These are phyloP conservation scores for Vanilla planifolia DNA, from an alignment of 106 monocot genomes.

Conservation along the genomic window DNA sequence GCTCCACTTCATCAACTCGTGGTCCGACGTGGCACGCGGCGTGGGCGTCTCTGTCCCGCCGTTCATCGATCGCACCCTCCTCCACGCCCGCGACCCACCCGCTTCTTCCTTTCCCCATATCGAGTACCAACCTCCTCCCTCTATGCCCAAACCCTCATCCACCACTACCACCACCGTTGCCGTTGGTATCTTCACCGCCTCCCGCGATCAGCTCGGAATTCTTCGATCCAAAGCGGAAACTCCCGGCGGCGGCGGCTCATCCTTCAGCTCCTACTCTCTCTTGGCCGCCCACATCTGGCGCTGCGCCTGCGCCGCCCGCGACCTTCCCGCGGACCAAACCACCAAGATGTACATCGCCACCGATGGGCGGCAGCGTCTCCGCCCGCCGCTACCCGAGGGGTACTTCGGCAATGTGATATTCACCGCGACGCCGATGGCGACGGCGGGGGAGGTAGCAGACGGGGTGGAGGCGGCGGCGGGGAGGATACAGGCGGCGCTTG, in stretches of 20 bases:
- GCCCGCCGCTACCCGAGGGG: conserved; percentile 49
- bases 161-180: neutral
- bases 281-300: neutral
- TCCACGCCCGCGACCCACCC: neutral
- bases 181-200: conserved; percentile 17
- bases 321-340: conserved; percentile 46
- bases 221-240: conserved; percentile 26
- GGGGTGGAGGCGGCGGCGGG: conserved; percentile 15
- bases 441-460: conserved; percentile 35
- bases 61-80: neutral
- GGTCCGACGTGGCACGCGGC: conserved; percentile 41
- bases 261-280: conserved; percentile 55
- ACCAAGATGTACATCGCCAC: conserved; percentile 86
- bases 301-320: neutral
- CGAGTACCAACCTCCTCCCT: conserved; percentile 86
- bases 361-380: conserved; percentile 65
- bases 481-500: conserved; percentile 42
- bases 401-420: conserved; percentile 97
- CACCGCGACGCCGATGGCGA: conserved; percentile 73
- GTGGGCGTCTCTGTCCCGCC: conserved; percentile 14
- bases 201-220: conserved; percentile 21
- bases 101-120: conserved; percentile 44
- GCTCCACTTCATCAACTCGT: conserved; percentile 56
- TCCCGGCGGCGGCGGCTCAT: neutral
- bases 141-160: conserved; percentile 17